Conservation (phyloP, 257 asterid genomes). For the Plantago elongata region DNA sequence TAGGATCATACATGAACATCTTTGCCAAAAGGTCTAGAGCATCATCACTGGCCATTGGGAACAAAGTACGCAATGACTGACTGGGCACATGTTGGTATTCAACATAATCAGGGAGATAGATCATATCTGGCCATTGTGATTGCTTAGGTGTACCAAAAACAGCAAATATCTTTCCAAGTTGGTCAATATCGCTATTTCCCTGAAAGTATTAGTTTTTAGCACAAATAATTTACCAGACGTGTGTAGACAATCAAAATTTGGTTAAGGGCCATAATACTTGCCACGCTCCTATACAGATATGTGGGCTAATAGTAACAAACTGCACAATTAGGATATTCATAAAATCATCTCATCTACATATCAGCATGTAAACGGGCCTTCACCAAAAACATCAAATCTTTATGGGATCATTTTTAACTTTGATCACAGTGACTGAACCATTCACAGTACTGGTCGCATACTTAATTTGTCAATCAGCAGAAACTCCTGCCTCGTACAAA, state of each 20-base stretch:
- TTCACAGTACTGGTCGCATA: no score
- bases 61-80: constrained; percentile 60
- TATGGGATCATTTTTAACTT: no score
- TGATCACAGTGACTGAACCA: no score
- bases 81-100: constrained; percentile 62
- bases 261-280: no score
- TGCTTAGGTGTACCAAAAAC: constrained; percentile 94
- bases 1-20: constrained; percentile 89
- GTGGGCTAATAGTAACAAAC: no score
- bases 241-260: not conserved
- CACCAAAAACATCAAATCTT: no score
- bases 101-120: constrained; percentile 90
- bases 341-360: no score
- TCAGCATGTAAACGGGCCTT: no score
- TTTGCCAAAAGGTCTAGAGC: constrained; percentile 76
- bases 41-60: constrained; percentile 95
- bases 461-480: no score
- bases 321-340: no score
- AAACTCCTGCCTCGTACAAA: no score
- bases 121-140: constrained; percentile 89
- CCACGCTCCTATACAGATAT: no score
- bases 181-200: constrained; percentile 97
- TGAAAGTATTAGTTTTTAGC: constrained; percentile 24
- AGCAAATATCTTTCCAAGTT: constrained; percentile 92
- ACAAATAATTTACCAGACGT: constrained; percentile 13